A percentile compares a stretch with the other conserved stretches of the same genome.
Evolutionary conservation across 2,329 filamentous ascomycete genomes (phyloP).

Genomic region (Alternaria ventricosa): DNA sequence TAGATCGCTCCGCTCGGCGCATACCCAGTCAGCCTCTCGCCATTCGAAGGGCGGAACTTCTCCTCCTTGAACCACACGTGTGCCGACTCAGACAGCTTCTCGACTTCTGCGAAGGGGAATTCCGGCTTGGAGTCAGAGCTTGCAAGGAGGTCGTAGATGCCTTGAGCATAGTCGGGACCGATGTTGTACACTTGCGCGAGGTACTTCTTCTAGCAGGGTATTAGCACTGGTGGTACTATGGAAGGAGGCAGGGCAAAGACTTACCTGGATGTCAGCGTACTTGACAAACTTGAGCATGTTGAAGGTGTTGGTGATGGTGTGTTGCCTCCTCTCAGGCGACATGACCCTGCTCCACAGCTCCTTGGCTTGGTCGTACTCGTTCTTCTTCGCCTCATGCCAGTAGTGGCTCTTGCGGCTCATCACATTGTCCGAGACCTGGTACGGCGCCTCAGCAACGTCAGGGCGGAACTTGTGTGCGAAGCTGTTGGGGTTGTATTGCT

Average conservation of each 20-base stretch:
- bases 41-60: conserved; percentile 52
- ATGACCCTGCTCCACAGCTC: conserved; percentile 60
- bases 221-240: neutral
- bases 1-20: conserved; percentile 29
- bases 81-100: conserved; percentile 54
- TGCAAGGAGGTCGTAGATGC: conserved; percentile 55
- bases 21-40: conserved; percentile 51
- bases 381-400: conserved; percentile 61
- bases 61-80: conserved; percentile 56
- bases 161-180: conserved; percentile 54
- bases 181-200: conserved; percentile 61
- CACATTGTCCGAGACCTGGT: conserved; percentile 58
- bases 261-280: conserved; percentile 53
- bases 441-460: conserved; percentile 59
- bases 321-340: conserved; percentile 51
- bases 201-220: conserved; percentile 52
- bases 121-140: conserved; percentile 53
- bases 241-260: neutral
- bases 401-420: conserved; percentile 61
- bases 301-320: conserved; percentile 59
- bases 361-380: conserved; percentile 60
- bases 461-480: conserved; percentile 60
- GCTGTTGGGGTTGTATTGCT: conserved; percentile 61
- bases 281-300: conserved; percentile 54
- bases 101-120: conserved; percentile 56